Evolutionary conservation across 2,329 filamentous ascomycete species (phyloP), one percentile per base, ranked within the genome.

Genomic region (Cryphonectria carpinicola): DNA sequence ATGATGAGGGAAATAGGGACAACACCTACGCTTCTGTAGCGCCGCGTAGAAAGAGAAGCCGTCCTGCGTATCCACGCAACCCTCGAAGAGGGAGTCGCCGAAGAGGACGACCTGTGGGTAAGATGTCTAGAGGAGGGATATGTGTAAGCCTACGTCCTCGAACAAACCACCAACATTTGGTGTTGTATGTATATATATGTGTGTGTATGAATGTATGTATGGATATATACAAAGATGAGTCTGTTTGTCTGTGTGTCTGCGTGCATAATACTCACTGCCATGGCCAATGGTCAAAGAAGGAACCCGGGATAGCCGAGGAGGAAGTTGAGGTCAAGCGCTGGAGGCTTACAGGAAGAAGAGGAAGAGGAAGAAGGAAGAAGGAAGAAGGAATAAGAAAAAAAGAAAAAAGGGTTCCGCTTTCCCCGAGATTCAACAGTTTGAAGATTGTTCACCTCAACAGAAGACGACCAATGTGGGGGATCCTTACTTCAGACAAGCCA

Each of bases 41-140:
- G 88, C 89, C 32, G 92, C 88, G 70, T 90, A 89, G 76, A 97
- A 93, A 0, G 87, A 93, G 80, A 95, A 95, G 22, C 92, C 93
- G 70, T 88, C 82, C 14, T 86, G 81, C 65, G 90, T 84, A 49
- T 86, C 84, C 73, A 87, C 87, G 1, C 89, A 87, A 58, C 86
- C 84, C 77, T 98, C 90, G 65, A 95, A 91, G 73, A 98, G 91
- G 43, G 93, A 97, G 82, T 98, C 96, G 68, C 95, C 95, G 73
- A 98, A 92, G 35, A 98, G 88, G 73, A 98, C 84, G 75, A 95
- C 85, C 77, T 95, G 93, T 65, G 91, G 89, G 76, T 92, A 92
- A 1, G 87, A 83, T 56, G 80, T 80, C 85, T 87, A 11, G 41
- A 11, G 8, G 35, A 25, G 63, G n/a, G 0, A 22, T 39, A 10